Percentiles rank a stretch among this genome's conserved stretches.
Evolutionary conservation across 2,329 filamentous ascomycete species (phyloP).

Genomic region (Arthrobotrys entomopaga): DNA sequence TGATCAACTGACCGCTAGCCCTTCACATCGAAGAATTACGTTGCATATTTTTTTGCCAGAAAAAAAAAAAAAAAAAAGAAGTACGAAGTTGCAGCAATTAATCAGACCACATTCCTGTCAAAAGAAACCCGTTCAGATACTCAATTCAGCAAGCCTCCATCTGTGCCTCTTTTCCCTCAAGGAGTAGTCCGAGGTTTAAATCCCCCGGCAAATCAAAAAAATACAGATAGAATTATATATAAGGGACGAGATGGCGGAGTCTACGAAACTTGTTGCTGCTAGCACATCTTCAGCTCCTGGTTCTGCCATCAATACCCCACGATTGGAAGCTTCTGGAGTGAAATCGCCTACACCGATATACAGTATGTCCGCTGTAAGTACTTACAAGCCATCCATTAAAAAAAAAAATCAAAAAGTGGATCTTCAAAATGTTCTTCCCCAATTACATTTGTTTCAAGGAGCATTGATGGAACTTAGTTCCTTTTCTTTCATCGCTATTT

Average conservation of each 20-base stretch:
- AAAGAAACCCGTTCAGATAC: neutral
- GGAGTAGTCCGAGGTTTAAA: constrained; percentile 40
- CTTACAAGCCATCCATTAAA: neutral
- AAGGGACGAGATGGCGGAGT: constrained; percentile 34
- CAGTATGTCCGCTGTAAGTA: constrained; percentile 54
- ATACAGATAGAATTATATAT: constrained; percentile 18
- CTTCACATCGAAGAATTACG: constrained; percentile 32
- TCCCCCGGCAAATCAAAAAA: constrained; percentile 24
- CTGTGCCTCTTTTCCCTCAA: neutral
- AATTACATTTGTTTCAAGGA: constrained; percentile 27
- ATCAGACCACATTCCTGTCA: constrained; percentile 25
- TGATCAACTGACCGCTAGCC: constrained; percentile 44
- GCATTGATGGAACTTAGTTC: neutral
- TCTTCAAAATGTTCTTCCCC: constrained; percentile 20
- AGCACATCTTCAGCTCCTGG: constrained; percentile 26
- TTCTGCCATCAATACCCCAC: constrained; percentile 34
- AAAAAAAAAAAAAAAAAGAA: neutral
- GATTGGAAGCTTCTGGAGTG: constrained; percentile 51
- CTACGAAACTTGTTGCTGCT: constrained; percentile 19
- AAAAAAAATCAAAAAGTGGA: constrained; percentile 7
- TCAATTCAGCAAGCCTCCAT: constrained; percentile 19
- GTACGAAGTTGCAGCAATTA: constrained; percentile 1
- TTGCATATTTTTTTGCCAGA: constrained; percentile 21
- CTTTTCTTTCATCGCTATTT: neutral
- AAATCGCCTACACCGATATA: constrained; percentile 53